Conservation (phyloP, 345 rosid species). For the Erysimum cheiranthoides region DNA sequence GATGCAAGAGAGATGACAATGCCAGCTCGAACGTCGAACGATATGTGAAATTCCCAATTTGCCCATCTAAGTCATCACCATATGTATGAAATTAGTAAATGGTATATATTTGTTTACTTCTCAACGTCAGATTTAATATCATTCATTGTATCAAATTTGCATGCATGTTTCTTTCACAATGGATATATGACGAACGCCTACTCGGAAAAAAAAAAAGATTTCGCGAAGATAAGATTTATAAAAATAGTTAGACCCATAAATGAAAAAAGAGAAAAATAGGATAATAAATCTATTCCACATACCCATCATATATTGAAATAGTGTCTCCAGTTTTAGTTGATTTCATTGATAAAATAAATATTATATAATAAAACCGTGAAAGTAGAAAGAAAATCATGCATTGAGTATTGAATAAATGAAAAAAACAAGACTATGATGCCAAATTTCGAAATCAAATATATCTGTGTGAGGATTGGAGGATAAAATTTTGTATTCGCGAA, state of each 20-base stretch:
- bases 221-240: not conserved
- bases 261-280: not conserved
- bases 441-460: not conserved
- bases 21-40: conserved; percentile 59
- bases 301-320: not conserved
- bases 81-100: not conserved
- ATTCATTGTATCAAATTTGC: not conserved
- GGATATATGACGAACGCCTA: not conserved
- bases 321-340: not conserved
- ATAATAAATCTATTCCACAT: too few relatives aligned
- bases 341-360: not conserved
- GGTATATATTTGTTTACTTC: not conserved
- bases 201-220: not conserved
- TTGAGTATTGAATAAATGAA: too few relatives aligned
- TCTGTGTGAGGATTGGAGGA: not conserved
- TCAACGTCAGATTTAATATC: not conserved
- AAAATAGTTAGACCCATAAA: not conserved
- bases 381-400: not conserved
- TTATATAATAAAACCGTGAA: not conserved
- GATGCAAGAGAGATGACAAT: conserved; percentile 57
- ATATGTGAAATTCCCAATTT: conserved; percentile 63
- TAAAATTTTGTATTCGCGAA: not conserved
- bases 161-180: conserved; percentile 2
- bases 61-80: conserved; percentile 51
- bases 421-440: not conserved